A percentile compares a stretch with the other conserved stretches of the same genome.
These are phyloP conservation scores for Skeletonema costatum DNA, from an alignment of 108 stramenopile species.

Conservation along the genomic window DNA sequence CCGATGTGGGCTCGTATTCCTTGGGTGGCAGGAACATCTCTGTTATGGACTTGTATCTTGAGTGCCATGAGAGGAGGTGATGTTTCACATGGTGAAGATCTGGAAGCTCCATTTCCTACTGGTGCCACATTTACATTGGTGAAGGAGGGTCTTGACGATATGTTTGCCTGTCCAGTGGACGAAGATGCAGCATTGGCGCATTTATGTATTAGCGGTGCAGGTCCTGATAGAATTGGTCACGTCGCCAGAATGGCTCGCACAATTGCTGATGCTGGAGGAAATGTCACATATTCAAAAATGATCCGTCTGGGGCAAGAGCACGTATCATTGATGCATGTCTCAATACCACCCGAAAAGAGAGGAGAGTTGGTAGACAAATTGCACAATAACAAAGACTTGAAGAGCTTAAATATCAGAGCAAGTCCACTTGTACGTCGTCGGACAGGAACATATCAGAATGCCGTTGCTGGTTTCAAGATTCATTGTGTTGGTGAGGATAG, in stretches of 20 bases:
- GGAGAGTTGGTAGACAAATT: conserved; percentile 35
- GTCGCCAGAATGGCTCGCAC: conserved; percentile 68
- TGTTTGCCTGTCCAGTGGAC: conserved; percentile 72
- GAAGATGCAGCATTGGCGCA: conserved; percentile 66
- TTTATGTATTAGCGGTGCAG: conserved; percentile 74
- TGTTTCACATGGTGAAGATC: conserved; percentile 62
- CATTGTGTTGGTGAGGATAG: conserved; percentile 85
- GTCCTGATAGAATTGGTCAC: conserved; percentile 70
- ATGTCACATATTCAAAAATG: conserved; percentile 86
- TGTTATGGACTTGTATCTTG: conserved; percentile 86
- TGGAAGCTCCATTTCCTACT: conserved; percentile 78
- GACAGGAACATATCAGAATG: conserved; percentile 46
- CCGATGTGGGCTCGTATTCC: conserved; percentile 90
- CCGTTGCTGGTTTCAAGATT: conserved; percentile 69
- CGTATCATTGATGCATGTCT: conserved; percentile 84
- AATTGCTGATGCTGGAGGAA: conserved; percentile 75
- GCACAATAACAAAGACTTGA: conserved; percentile 36
- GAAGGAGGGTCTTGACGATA: conserved; percentile 68
- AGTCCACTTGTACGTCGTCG: conserved; percentile 53
- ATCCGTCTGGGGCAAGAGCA: conserved; percentile 84
- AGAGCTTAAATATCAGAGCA: conserved; percentile 65
- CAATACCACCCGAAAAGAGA: conserved; percentile 61
- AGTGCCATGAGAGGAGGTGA: conserved; percentile 90
- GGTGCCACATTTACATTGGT: conserved; percentile 66
- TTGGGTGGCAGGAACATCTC: conserved; percentile 77